A percentile compares a stretch with the other conserved stretches of the same genome.
Evolutionary conservation across 306 rosid species (phyloP).

Genomic region (Pterocarpus macrocarpus): DNA sequence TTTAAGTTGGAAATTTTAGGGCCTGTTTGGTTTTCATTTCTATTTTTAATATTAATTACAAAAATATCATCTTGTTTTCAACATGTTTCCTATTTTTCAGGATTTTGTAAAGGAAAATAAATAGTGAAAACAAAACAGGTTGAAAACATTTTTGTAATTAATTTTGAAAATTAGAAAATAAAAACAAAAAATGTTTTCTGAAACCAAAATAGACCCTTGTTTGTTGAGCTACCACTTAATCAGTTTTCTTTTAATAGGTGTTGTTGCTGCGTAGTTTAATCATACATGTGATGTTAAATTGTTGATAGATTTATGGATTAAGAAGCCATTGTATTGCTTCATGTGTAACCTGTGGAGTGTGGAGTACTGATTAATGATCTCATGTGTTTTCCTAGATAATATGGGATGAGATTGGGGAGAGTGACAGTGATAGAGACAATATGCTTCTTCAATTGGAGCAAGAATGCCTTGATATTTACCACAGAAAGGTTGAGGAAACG

Average conservation of each 20-base stretch:
- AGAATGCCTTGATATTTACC: conserved; percentile 89
- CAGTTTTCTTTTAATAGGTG: background rate
- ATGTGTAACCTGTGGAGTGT: background rate
- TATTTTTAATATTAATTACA: too few species aligned
- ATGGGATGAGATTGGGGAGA: conserved; percentile 98
- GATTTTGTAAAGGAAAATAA: too few species aligned
- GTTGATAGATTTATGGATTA: background rate
- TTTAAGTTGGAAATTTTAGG: background rate
- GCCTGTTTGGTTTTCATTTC: too few species aligned
- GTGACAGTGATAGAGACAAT: conserved; percentile 75
- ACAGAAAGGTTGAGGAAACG: conserved; percentile 76
- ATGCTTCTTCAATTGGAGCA: conserved; percentile 93
- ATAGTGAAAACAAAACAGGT: too few species aligned
- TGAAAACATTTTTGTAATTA: too few species aligned
- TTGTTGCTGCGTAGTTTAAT: background rate
- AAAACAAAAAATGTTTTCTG: too few species aligned
- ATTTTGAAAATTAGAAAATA: too few species aligned
- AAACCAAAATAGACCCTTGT: too few species aligned
- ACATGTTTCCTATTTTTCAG: too few species aligned
- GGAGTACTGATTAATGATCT: conserved; percentile 25
- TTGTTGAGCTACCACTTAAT: background rate
- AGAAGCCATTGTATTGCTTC: too few species aligned
- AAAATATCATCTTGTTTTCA: too few species aligned
- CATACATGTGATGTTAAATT: background rate
- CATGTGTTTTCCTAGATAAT: conserved; percentile 53